Conservation (phyloP, 2,329 filamentous ascomycete species). For the Juglanconis sp. region DNA sequence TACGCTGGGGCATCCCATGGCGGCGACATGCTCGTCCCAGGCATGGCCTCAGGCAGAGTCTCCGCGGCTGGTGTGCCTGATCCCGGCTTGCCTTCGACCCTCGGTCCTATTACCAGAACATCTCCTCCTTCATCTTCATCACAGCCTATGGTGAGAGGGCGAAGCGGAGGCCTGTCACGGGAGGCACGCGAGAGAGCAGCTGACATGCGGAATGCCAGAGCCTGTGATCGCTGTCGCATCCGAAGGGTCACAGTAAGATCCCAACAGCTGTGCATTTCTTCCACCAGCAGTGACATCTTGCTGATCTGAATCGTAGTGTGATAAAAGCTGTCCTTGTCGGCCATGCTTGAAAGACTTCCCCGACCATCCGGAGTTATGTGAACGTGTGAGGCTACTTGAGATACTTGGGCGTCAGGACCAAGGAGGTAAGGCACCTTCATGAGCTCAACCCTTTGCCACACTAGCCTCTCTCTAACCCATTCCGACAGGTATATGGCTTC, state of each 20-base stretch:
- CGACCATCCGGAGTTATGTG: slow-evolving; percentile 5
- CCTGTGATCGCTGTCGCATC: slow-evolving; percentile 13
- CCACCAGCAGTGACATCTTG: background rate
- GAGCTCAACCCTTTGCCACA: background rate
- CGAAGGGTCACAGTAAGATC: slow-evolving; percentile 11
- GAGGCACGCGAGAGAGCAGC: slow-evolving; percentile 6
- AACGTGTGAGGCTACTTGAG: slow-evolving; percentile 2
- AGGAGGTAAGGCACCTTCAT: slow-evolving; percentile 1
- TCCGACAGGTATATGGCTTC: slow-evolving; percentile 5
- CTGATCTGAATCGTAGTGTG: slow-evolving; percentile 3
- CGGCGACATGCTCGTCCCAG: background rate
- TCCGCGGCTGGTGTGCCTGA: background rate
- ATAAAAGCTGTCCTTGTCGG: slow-evolving; percentile 1
- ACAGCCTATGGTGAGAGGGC: slow-evolving; percentile 1
- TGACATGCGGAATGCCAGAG: slow-evolving; percentile 8
- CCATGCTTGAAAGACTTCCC: slow-evolving; percentile 6
- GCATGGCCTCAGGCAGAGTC: background rate
- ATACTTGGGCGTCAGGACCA: background rate
- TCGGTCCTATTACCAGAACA: background rate
- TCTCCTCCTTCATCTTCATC: background rate
- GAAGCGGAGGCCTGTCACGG: background rate
- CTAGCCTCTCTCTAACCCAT: background rate
- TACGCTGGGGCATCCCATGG: background rate
- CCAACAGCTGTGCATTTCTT: background rate
- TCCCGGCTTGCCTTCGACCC: background rate